Percentiles rank a stretch among this genome's conserved stretches.
Conservation (phyloP, 306 rosid species). For the Sphenostylis stenocarpa region DNA sequence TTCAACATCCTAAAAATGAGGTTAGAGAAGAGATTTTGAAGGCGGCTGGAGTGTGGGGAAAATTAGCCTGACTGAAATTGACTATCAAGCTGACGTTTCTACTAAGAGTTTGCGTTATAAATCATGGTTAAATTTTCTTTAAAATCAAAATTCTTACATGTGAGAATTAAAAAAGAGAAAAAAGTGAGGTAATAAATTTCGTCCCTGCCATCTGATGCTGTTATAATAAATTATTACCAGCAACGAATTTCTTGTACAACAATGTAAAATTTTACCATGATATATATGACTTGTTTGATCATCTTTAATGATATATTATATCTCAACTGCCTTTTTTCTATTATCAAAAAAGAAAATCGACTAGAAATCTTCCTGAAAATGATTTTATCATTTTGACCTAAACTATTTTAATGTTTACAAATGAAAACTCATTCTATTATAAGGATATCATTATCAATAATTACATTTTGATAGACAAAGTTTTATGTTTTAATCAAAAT, state of each 20-base stretch:
- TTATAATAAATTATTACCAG: background rate
- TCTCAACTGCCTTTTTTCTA: no score
- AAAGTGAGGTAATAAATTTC: background rate
- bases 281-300: no score
- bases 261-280: no score
- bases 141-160: no score
- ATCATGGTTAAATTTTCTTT: no score
- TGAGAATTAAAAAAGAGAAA: no score
- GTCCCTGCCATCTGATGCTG: background rate
- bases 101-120: background rate
- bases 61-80: background rate
- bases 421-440: background rate
- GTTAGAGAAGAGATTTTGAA: conserved; percentile 19
- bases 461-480: background rate
- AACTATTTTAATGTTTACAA: background rate
- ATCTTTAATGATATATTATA: background rate
- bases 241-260: no score
- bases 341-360: no score
- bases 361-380: no score
- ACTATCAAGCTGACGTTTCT: background rate
- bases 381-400: background rate
- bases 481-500: background rate
- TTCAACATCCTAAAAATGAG: conserved; percentile 30
- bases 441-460: no score
- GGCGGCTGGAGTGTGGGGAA: conserved; percentile 6